phyloP scores from a whole-genome alignment of 192 early-diverging fungal genomes.

The Backusella australiensis region DNA sequence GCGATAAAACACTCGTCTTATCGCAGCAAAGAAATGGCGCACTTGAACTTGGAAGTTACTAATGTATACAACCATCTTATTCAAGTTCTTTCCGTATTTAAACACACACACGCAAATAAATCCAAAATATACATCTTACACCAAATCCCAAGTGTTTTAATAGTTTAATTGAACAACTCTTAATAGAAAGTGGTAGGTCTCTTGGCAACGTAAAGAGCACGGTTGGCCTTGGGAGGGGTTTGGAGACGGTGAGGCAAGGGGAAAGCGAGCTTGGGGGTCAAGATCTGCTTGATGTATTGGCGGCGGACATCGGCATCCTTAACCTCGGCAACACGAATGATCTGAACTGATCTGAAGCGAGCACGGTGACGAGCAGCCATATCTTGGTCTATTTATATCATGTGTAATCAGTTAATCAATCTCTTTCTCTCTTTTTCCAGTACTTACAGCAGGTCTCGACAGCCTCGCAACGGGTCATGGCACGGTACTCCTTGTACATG shows the following conservation, averaged over 20 bases:
- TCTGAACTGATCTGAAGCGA: conserved; percentile 96
- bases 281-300: conserved; percentile 96
- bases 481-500: conserved; percentile 99
- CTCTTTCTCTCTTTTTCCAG: not conserved
- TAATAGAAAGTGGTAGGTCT: conserved; percentile 94
- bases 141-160: not conserved
- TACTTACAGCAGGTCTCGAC: conserved; percentile 57
- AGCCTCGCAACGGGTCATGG: conserved; percentile 81
- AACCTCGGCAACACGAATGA: conserved; percentile 96
- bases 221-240: conserved; percentile 81
- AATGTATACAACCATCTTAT: too few species aligned
- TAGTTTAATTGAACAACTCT: conserved; percentile 17
- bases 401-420: not conserved
- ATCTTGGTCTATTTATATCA: conserved; percentile 66
- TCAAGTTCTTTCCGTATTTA: too few species aligned
- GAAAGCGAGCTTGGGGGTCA: conserved; percentile 89
- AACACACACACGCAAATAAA: too few species aligned
- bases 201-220: conserved; percentile 83
- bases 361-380: conserved; percentile 99
- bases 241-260: conserved; percentile 96
- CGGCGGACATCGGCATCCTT: conserved; percentile 89
- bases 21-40: too few species aligned
- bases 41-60: too few species aligned
- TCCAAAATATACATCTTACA: not conserved
- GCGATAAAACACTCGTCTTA: too few species aligned